Evolutionary conservation across 2,329 filamentous ascomycete genomes (phyloP), one percentile per base, ranked within the genome.

Genomic region (Neonectria coccinea): DNA sequence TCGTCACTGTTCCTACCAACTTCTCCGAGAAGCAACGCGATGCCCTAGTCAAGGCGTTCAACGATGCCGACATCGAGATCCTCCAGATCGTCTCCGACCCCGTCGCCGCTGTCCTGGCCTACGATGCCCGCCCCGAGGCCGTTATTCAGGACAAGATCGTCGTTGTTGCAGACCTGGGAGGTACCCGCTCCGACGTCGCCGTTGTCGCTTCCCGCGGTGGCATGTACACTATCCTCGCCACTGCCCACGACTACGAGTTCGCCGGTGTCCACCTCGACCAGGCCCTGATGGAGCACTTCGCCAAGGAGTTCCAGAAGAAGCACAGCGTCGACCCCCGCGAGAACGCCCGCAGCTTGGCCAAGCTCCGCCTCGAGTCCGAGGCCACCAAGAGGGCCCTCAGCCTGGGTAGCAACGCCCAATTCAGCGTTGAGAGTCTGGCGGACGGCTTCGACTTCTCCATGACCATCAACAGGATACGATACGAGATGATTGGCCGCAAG

Each of bases 221-320:
- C 77, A 95, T 98, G 85, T 98, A 98, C 86, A 97, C 93, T 65
- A 90, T 97, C 74, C 86, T 99, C 63, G 94, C 96, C 20, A 97
- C 95, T 12, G 89, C 91, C 31, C 96, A 98, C 83, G 96, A 99
- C 84, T 97, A 97, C 82, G 94, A 98, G 77, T 92, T 95, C 72
- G 90, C 92, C 61, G 96, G 96, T 76, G 86, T 89, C 39, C 90
- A 94, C 70, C 86, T 99, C 62, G 96, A 99, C 83, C 88, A 96
- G 79, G 91, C 95, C 54, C 86, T 99, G 64, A 92, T 97, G 78
- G 95, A 99, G 79, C 91, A 97, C 85, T 97, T 98, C 74, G 92
- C 95, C 73, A 99, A 99, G 86, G 96, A 99, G 82, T 99, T 99
- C 83, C 88, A 96, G 77, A 98, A 99, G 88, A 97, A 97, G 87